Base-by-base conservation (phyloP, 331 rosid species). In the Phaseolus coccineus region DNA sequence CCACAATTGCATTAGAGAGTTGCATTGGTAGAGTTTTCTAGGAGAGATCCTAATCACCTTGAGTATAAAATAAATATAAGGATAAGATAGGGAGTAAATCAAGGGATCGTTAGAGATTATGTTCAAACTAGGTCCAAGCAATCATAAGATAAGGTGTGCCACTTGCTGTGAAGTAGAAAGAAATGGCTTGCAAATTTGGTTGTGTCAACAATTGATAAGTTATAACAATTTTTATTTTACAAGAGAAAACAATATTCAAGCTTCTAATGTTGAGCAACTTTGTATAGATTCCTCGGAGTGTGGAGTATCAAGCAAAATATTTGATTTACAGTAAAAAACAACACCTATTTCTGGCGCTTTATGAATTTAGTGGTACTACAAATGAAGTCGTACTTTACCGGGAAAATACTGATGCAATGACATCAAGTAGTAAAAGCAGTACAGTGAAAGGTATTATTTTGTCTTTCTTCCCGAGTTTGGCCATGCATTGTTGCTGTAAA, bases 371-470 rank as follows among this genome's bases (percentile, higher is more conserved):
- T 72, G 97, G 97, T 61, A 83, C 88, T 80, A 66, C 89, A 70
- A 91, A 80, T 85, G 99, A 93, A 88, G 90, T 96, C 76, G 91
- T 91, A 67, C 77, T 96, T 64, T 96, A 96, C 85, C 81, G 84
- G 87, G 99, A 93, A 87, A 93, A 96, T 85, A 85, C 91, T 39
- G 90, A 84, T 78, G 81, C 84, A 44, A 87, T 53, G 82, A 72
- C 69, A 33, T 88, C 83, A 63, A 96, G 82, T 80, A 89, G 96
- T 83, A 91, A 90, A 93, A 87, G 84, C 86, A 90, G 71, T 88
- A 88, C 94, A 10, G 81, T 93, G 53, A 96, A 93, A 93, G 99
- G 99, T 64, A 62, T 62, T 93, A 74, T 56, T 82, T 48, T 19
- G 22, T 67, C 47, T 87, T 65, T 79, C 74, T 59, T 40, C 53